Evolutionary conservation across 1,284 basidiomycete genomes (phyloP).

Genomic region (Malassezia nana): DNA sequence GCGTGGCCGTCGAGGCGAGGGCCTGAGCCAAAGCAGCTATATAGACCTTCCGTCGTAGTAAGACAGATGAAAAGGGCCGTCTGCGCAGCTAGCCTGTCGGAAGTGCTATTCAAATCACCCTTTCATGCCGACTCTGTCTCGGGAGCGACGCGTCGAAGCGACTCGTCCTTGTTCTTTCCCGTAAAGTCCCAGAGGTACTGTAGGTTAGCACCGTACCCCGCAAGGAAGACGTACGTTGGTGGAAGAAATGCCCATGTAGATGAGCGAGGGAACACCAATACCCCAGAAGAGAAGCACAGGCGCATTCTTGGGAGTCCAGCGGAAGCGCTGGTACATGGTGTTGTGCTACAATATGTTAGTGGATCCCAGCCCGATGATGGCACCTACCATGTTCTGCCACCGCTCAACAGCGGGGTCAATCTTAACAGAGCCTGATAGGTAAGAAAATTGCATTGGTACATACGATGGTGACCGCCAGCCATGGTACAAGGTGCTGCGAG

Average conservation of each 20-base stretch:
- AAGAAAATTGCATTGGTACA: constrained; percentile 5
- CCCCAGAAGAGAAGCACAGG: constrained; percentile 29
- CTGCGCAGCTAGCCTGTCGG: not conserved
- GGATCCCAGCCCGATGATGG: not conserved
- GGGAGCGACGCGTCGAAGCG: constrained; percentile 16
- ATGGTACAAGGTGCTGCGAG: constrained; percentile 20
- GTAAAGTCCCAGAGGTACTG: constrained; percentile 34
- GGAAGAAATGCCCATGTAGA: constrained; percentile 25
- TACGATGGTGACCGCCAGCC: constrained; percentile 38
- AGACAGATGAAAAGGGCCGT: not conserved
- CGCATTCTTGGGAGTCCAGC: constrained; percentile 29
- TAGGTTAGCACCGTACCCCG: not conserved
- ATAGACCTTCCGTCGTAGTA: no score
- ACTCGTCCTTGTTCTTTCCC: constrained; percentile 32
- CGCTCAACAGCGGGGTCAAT: constrained; percentile 41
- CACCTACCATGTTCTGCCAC: constrained; percentile 36
- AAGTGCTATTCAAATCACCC: not conserved
- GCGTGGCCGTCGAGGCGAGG: no score
- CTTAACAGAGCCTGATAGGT: constrained; percentile 36
- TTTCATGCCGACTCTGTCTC: not conserved
- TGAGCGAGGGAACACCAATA: constrained; percentile 26
- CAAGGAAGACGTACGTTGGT: constrained; percentile 30
- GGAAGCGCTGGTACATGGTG: constrained; percentile 44
- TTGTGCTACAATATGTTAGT: constrained; percentile 24
- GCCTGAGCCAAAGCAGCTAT: no score